A percentile compares a stretch with the other conserved stretches of the same genome.
Evolutionary conservation across 768 basidiomycete species (phyloP).

Genomic region (Pisolithus microcarpus): DNA sequence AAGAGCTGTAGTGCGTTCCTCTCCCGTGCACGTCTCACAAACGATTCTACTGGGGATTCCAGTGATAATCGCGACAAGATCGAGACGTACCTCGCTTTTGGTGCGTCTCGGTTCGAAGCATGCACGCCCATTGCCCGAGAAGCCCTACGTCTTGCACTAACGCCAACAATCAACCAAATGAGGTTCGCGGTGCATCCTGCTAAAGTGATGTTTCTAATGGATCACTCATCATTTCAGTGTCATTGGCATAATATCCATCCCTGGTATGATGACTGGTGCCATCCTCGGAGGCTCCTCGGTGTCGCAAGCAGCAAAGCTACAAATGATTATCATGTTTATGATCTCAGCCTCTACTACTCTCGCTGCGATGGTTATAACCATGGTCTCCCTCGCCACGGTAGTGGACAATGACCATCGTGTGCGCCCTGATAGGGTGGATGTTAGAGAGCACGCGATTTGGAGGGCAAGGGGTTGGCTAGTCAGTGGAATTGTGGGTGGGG

Average conservation of each 20-base stretch:
- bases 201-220: background rate
- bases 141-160: conserved; percentile 71
- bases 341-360: conserved; percentile 73
- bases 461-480: conserved; percentile 17
- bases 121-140: conserved; percentile 73
- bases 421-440: conserved; percentile 54
- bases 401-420: conserved; percentile 66
- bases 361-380: conserved; percentile 56
- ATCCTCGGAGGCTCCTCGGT: conserved; percentile 82
- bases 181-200: conserved; percentile 36
- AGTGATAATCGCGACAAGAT: conserved; percentile 83
- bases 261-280: conserved; percentile 90
- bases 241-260: conserved; percentile 70
- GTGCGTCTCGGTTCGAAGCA: conserved; percentile 78
- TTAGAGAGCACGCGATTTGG: conserved; percentile 26
- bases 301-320: conserved; percentile 76
- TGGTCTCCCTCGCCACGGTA: conserved; percentile 51
- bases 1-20: conserved; percentile 59
- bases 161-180: conserved; percentile 83
- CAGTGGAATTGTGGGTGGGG: background rate
- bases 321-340: conserved; percentile 96
- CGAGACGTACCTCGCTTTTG: conserved; percentile 81
- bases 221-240: conserved; percentile 36
- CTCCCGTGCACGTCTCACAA: background rate
- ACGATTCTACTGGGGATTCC: background rate